Evolutionary conservation across 495 filamentous ascomycete species (phyloP).

Genomic region (Neurospora intermedia): DNA sequence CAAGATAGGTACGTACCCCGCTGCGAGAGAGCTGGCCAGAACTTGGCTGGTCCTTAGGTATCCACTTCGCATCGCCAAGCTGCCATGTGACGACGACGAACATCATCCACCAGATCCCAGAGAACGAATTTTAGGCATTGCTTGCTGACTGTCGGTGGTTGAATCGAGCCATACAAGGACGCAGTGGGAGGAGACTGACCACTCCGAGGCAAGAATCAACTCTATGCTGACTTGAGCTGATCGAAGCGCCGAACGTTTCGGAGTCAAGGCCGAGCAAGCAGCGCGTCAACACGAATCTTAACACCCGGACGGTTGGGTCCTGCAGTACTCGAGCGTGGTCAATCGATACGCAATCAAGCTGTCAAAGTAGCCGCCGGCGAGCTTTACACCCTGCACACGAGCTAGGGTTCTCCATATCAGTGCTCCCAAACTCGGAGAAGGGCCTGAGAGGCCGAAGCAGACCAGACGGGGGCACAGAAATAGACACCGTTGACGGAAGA

Average conservation of each 20-base stretch:
- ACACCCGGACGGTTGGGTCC: background rate
- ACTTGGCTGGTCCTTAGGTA: background rate
- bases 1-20: background rate
- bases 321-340: background rate
- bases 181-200: background rate
- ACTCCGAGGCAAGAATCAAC: background rate
- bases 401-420: background rate
- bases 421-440: background rate
- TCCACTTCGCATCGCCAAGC: background rate
- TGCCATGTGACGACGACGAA: background rate
- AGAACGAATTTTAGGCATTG: background rate
- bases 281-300: background rate
- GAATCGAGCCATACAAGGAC: background rate
- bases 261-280: background rate
- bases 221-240: background rate
- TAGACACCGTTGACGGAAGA: background rate
- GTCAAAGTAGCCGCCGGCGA: background rate
- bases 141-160: background rate
- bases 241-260: background rate
- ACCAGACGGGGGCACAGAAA: background rate
- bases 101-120: background rate
- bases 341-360: background rate
- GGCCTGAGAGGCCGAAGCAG: background rate
- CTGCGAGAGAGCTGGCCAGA: background rate
- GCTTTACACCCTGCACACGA: background rate